Evolutionary conservation across 768 basidiomycete species (phyloP).

Genomic region (Tephrocybe rancida): DNA sequence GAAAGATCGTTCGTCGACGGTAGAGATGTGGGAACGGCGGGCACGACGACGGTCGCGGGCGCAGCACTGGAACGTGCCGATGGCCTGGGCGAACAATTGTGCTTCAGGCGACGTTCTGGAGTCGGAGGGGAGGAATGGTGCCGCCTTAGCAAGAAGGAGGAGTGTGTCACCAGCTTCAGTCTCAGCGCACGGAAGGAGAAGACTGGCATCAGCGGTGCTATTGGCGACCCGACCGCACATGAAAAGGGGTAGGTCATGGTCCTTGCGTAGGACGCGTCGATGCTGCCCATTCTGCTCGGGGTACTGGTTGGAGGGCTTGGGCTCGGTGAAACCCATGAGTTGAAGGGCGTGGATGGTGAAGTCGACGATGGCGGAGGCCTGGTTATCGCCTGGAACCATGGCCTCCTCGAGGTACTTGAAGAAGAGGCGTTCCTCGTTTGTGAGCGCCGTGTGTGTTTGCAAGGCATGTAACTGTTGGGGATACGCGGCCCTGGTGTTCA

Average conservation of each 20-base stretch:
- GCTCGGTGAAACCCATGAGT: slow-evolving; percentile 14
- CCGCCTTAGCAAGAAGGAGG: slow-evolving; percentile 19
- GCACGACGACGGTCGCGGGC: slow-evolving; percentile 17
- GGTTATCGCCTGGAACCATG: slow-evolving; percentile 4
- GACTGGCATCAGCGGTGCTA: slow-evolving; percentile 18
- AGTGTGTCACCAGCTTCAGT: slow-evolving; percentile 6
- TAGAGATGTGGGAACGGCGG: slow-evolving; percentile 16
- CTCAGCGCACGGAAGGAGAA: slow-evolving; percentile 8
- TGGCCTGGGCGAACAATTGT: slow-evolving; percentile 20
- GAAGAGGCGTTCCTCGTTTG: slow-evolving; percentile 17
- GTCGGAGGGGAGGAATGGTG: background rate
- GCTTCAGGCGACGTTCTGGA: slow-evolving; percentile 9
- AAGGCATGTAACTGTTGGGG: background rate
- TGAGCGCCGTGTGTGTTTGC: slow-evolving; percentile 10
- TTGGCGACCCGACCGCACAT: slow-evolving; percentile 20
- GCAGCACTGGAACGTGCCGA: slow-evolving; percentile 20
- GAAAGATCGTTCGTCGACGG: slow-evolving; percentile 12
- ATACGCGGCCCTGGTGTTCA: slow-evolving; percentile 7
- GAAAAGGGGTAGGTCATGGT: slow-evolving; percentile 21
- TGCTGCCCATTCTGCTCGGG: slow-evolving; percentile 1
- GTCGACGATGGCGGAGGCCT: slow-evolving; percentile 11
- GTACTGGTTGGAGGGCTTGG: slow-evolving; percentile 8
- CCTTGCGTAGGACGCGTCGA: slow-evolving; percentile 14
- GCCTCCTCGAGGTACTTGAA: slow-evolving; percentile 16
- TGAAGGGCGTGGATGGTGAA: slow-evolving; percentile 17